Base-by-base conservation (phyloP, 176 grass and related monocot species). In the Triticum turgidum region DNA sequence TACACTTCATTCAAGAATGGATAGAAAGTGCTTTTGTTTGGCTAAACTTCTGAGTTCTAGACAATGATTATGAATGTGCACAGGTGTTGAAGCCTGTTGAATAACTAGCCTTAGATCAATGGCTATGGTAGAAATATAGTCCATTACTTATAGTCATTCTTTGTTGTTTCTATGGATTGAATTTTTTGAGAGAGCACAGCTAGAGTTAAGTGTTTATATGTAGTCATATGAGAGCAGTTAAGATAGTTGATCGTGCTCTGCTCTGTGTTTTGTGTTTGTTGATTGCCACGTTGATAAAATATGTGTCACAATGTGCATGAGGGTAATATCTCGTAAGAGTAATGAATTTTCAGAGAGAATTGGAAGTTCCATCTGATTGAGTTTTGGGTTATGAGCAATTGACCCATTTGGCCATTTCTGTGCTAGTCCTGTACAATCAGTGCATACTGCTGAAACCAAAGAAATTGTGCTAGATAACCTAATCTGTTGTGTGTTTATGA, bases 1-100 rank as follows among this genome's bases (percentile, higher is more conserved):
- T 34, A 77, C 52, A 9, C 74, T 77, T 56, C 11, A 33, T 56
- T 77, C 74, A 77, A 56, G 52, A 76, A 77, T 77, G 17, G 20
- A 25, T 34, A 17, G 17, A 32, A 51, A 18, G 25, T 84, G 11
- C 39, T 84, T 84, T 34, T 34, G 41, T 65, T 65, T 61, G 17
- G 11, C 44, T 65, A 12, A 65, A 66, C 41, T 25, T 77, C 39
- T 4, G 35, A 61, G 73, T 52, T 76, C 7, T 76, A 76, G 4
- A 32, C 49, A 27, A 20, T 6, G 27, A 27, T 34, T 52, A 24
- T 87, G 5, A 35, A 11, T 66, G 12, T 84, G 2, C 8, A 21
- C 15, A 54, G 21, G 41, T 75, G 37, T 73, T 78, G 30, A 70
- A 78, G 37, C 21, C n/a, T 54, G 61, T 82, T 44, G 15, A 84